phyloP scores from a whole-genome alignment of 2,329 filamentous ascomycete genomes.

The Drechslerella coelobrocha region DNA sequence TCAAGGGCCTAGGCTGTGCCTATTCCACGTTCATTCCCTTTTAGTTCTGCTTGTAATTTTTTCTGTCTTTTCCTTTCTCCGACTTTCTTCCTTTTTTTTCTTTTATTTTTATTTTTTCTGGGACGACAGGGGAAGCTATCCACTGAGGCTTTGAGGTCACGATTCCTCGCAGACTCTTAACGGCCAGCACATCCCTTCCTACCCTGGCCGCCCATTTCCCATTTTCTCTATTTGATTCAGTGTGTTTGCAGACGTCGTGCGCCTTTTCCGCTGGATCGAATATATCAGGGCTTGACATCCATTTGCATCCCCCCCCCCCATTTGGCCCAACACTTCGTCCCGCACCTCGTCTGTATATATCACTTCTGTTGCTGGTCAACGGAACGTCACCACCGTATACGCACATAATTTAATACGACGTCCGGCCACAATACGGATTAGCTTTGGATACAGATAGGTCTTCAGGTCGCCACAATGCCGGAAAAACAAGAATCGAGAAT shows the following conservation, averaged over 20 bases:
- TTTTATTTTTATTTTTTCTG: constrained; percentile 58
- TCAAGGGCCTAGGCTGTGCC: constrained; percentile 57
- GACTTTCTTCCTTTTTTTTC: constrained; percentile 69
- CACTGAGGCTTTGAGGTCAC: constrained; percentile 47
- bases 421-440: neutral
- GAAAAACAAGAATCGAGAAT: constrained; percentile 58
- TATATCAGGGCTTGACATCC: constrained; percentile 44
- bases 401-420: constrained; percentile 28
- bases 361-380: constrained; percentile 55
- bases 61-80: constrained; percentile 61
- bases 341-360: constrained; percentile 23
- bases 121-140: constrained; percentile 25
- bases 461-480: constrained; percentile 59
- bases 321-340: constrained; percentile 39
- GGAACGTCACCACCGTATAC: constrained; percentile 30
- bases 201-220: constrained; percentile 49
- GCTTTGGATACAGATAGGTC: constrained; percentile 5
- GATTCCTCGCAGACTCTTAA: constrained; percentile 55
- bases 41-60: constrained; percentile 57
- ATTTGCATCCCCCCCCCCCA: constrained; percentile 8
- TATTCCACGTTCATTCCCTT: constrained; percentile 54
- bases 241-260: constrained; percentile 49
- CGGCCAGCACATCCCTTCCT: constrained; percentile 53
- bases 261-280: constrained; percentile 37
- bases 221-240: constrained; percentile 22